phyloP scores from a whole-genome alignment of 345 rosid species.

The rapeseed (Brassica napus) region DNA sequence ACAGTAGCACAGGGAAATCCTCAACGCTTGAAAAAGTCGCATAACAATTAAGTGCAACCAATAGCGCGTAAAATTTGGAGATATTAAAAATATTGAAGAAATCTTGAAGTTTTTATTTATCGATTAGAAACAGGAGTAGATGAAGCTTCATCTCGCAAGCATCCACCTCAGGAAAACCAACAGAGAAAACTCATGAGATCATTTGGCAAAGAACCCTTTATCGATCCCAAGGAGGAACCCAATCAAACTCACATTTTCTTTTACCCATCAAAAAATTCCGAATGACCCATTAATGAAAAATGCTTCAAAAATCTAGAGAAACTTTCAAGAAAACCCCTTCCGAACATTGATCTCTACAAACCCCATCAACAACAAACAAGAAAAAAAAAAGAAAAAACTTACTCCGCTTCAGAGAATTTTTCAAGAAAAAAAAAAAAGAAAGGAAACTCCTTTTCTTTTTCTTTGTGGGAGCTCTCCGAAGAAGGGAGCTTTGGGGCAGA shows the following conservation, averaged over 20 bases:
- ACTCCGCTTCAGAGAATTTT: conserved; percentile 21
- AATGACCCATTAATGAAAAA: conserved; percentile 11
- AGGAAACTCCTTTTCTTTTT: neutral
- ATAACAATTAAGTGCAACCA: neutral
- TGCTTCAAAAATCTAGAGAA: neutral
- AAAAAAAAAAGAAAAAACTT: conserved; percentile 24
- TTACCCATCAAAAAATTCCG: neutral
- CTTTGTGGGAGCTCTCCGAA: conserved; percentile 3
- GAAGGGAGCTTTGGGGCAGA: conserved; percentile 34
- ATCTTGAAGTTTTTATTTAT: neutral
- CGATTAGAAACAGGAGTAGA: neutral
- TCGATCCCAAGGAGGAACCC: neutral
- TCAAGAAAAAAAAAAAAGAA: neutral
- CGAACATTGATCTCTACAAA: neutral
- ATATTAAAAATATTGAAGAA: neutral
- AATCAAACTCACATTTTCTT: neutral
- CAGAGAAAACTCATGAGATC: conserved; percentile 9
- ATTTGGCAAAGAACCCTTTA: conserved; percentile 1
- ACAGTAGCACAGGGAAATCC: neutral
- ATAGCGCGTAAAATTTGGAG: conserved; percentile 10
- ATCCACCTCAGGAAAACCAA: neutral
- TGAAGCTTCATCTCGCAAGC: neutral
- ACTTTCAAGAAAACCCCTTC: conserved; percentile 12
- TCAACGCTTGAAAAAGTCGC: neutral
- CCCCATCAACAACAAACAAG: neutral